phyloP scores from a whole-genome alignment of 1,139 yeast species.

The Yamadazyma dendronema region DNA sequence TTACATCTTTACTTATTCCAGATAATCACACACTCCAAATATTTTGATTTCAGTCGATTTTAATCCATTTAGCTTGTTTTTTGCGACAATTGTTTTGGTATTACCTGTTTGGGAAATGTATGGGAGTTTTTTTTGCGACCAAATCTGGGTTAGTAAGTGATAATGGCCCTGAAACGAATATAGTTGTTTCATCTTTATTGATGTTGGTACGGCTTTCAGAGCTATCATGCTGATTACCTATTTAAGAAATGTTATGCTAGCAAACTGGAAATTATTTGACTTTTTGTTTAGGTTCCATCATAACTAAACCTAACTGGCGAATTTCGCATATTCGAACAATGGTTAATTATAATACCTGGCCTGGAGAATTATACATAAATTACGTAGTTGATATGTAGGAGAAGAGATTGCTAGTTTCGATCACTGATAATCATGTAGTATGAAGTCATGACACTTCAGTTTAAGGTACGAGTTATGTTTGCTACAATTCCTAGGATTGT shows the following conservation, averaged over 20 bases:
- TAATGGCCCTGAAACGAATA: not conserved
- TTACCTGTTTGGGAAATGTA: slow-evolving; percentile 9
- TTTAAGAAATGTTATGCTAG: not conserved
- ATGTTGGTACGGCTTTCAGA: not conserved
- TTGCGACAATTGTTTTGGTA: slow-evolving; percentile 7
- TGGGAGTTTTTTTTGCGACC: slow-evolving; percentile 9
- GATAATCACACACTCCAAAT: slow-evolving; percentile 10
- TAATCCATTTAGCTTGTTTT: not conserved
- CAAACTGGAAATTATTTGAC: not conserved
- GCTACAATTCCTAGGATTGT: no score
- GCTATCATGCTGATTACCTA: not conserved
- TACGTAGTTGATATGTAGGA: no score
- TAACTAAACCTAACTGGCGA: slow-evolving; percentile 1
- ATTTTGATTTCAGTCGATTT: slow-evolving; percentile 12
- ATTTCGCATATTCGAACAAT: slow-evolving; percentile 1
- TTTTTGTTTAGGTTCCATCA: not conserved
- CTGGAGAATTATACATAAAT: no score
- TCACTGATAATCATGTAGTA: no score
- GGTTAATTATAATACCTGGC: not conserved
- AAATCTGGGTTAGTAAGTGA: not conserved
- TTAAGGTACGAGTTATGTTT: no score
- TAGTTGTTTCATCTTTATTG: not conserved
- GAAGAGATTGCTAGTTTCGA: no score
- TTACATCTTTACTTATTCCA: slow-evolving; percentile 9
- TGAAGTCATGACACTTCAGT: no score